Evolutionary conservation across 441 rosid genomes (phyloP).

Genomic region (Erodium chrysanthum): DNA sequence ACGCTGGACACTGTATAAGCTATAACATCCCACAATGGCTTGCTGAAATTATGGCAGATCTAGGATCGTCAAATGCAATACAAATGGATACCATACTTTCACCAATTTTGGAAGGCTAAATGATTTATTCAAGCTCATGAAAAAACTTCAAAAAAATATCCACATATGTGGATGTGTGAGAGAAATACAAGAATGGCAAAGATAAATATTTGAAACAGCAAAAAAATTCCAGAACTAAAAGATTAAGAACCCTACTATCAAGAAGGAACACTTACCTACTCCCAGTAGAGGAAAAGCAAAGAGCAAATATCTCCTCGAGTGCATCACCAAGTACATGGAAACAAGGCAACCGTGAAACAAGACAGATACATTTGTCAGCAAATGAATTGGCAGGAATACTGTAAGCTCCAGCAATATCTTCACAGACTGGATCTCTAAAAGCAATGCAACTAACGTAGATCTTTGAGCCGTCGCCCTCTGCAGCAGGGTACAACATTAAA

Average conservation of each 20-base stretch:
- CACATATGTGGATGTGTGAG: not conserved
- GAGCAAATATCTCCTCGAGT: conserved; percentile 74
- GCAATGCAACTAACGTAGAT: conserved; percentile 91
- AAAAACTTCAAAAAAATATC: not conserved
- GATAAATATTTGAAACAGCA: not conserved
- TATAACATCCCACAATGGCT: conserved; percentile 86
- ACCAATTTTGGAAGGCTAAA: not conserved
- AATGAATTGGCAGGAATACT: conserved; percentile 63
- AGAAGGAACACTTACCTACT: conserved; percentile 49
- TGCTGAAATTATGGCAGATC: conserved; percentile 55
- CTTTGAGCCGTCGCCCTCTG: conserved; percentile 99
- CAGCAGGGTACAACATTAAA: conserved; percentile 9
- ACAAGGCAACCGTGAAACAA: conserved; percentile 84
- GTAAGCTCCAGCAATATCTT: conserved; percentile 92
- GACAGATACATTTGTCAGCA: conserved; percentile 91
- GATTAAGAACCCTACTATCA: not conserved
- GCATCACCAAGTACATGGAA: conserved; percentile 62
- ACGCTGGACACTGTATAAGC: conserved; percentile 65
- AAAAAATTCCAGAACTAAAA: not conserved
- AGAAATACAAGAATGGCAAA: not conserved
- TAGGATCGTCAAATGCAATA: conserved; percentile 28
- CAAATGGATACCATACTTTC: conserved; percentile 13
- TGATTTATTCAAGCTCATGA: not conserved
- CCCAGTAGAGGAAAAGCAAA: conserved; percentile 77
- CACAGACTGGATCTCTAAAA: conserved; percentile 86